These are phyloP conservation scores for Fusarium protoensiforme DNA, from an alignment of 2,329 filamentous ascomycete genomes.

Conservation along the genomic window DNA sequence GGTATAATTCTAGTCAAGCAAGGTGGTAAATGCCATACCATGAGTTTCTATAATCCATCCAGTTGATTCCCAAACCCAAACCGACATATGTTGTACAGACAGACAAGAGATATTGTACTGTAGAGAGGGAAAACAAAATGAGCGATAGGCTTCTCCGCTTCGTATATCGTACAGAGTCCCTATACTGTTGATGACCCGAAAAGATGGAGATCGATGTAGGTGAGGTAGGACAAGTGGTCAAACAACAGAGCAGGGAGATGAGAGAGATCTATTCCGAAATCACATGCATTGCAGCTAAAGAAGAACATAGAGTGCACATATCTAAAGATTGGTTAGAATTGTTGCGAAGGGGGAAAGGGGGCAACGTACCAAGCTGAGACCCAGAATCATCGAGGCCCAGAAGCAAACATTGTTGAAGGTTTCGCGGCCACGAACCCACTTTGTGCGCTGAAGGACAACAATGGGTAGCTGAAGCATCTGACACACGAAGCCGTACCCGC, in stretches of 20 bases:
- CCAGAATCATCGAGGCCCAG: slow-evolving; percentile 92
- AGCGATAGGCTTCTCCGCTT: neutral
- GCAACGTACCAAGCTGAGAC: slow-evolving; percentile 77
- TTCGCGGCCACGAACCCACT: slow-evolving; percentile 77
- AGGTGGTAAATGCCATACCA: neutral
- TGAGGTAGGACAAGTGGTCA: neutral
- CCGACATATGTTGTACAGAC: neutral
- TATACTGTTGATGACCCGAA: neutral
- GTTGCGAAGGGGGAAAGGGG: neutral
- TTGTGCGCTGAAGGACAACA: slow-evolving; percentile 87
- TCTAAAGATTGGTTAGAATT: slow-evolving; percentile 49
- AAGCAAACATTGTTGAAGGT: slow-evolving; percentile 91
- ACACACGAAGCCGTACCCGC: slow-evolving; percentile 91
- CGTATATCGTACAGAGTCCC: slow-evolving; percentile 3
- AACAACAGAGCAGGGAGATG: slow-evolving; percentile 2
- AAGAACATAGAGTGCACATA: slow-evolving; percentile 65
- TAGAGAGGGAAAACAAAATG: neutral
- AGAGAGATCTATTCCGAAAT: neutral
- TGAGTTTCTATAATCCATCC: neutral
- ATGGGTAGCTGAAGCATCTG: slow-evolving; percentile 99
- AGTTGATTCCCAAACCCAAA: neutral
- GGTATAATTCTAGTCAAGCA: slow-evolving; percentile 30
- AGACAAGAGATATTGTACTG: neutral
- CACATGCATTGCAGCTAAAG: slow-evolving; percentile 45
- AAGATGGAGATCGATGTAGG: neutral